Evolutionary conservation across 345 rosid genomes (phyloP).

Genomic region (Clausena lansium): DNA sequence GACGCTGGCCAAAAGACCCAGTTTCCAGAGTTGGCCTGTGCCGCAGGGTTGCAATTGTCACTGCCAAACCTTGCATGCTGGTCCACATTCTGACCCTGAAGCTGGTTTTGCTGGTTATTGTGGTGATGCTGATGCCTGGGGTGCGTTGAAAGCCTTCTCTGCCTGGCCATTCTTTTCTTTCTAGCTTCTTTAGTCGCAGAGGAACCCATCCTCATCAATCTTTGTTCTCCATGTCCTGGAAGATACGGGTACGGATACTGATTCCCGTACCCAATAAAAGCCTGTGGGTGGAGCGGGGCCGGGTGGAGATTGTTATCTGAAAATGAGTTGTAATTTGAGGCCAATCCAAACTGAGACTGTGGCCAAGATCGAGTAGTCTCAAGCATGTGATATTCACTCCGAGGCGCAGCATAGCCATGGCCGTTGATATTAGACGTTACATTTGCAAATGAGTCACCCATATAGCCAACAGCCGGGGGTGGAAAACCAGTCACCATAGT

Average conservation of each 20-base stretch:
- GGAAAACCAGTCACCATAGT: slow-evolving; percentile 33
- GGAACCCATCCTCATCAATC: slow-evolving; percentile 54
- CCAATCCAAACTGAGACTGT: slow-evolving; percentile 41
- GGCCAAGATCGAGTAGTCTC: slow-evolving; percentile 50
- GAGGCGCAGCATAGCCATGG: slow-evolving; percentile 32
- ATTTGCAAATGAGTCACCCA: slow-evolving; percentile 37
- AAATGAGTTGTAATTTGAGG: slow-evolving; percentile 32
- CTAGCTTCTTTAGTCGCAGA: slow-evolving; percentile 93
- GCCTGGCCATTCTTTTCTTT: slow-evolving; percentile 98
- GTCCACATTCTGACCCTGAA: slow-evolving; percentile 29
- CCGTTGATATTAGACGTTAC: slow-evolving; percentile 31
- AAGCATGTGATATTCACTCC: slow-evolving; percentile 39
- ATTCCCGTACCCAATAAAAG: slow-evolving; percentile 52
- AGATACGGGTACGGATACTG: slow-evolving; percentile 52
- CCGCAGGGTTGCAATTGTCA: slow-evolving; percentile 27
- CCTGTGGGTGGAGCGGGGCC: slow-evolving; percentile 25
- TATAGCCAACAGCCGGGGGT: slow-evolving; percentile 31
- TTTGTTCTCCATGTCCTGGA: slow-evolving; percentile 45
- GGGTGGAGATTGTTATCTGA: slow-evolving; percentile 30
- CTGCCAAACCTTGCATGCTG: slow-evolving; percentile 40
- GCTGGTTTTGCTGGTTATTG: slow-evolving; percentile 38
- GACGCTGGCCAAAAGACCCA: slow-evolving; percentile 71
- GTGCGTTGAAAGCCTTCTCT: slow-evolving; percentile 65
- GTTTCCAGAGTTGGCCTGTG: slow-evolving; percentile 31
- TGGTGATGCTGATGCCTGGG: slow-evolving; percentile 34